phyloP scores from a whole-genome alignment of 495 filamentous ascomycete genomes.

The Podospora fimiseda region DNA sequence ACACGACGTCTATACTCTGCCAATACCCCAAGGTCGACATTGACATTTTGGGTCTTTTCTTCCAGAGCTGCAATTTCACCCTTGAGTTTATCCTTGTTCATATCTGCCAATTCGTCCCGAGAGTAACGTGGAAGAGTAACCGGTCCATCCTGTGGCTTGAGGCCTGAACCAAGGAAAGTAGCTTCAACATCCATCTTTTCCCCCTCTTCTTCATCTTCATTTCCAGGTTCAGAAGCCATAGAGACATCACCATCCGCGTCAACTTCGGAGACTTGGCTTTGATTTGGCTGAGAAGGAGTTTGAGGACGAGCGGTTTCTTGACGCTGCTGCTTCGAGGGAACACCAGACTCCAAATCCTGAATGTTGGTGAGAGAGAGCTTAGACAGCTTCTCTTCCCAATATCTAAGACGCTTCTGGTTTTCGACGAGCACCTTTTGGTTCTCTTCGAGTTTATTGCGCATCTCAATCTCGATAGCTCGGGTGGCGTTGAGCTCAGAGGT shows the following conservation, averaged over 20 bases:
- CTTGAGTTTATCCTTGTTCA: constrained; percentile 83
- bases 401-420: constrained; percentile 73
- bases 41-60: constrained; percentile 84
- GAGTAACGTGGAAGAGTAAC: constrained; percentile 72
- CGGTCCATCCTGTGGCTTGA: constrained; percentile 14
- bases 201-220: constrained; percentile 18
- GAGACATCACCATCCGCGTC: constrained; percentile 11
- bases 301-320: too few relatives aligned
- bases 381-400: constrained; percentile 83
- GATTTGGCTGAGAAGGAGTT: constrained; percentile 9
- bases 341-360: constrained; percentile 50
- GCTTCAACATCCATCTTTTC: constrained; percentile 23
- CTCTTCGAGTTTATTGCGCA: constrained; percentile 96
- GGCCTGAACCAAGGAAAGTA: constrained; percentile 19
- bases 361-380: constrained; percentile 76
- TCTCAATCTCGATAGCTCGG: constrained; percentile 88
- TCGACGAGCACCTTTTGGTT: constrained; percentile 84
- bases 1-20: constrained; percentile 87
- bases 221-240: constrained; percentile 20
- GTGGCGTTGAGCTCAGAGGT: constrained; percentile 83
- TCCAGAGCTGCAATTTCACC: constrained; percentile 83
- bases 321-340: too few relatives aligned
- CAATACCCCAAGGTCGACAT: constrained; percentile 84
- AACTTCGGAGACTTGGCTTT: neutral
- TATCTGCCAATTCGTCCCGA: constrained; percentile 84